These are phyloP conservation scores for Vigna radiata DNA, from an alignment of 306 rosid species.

Conservation along the genomic window DNA sequence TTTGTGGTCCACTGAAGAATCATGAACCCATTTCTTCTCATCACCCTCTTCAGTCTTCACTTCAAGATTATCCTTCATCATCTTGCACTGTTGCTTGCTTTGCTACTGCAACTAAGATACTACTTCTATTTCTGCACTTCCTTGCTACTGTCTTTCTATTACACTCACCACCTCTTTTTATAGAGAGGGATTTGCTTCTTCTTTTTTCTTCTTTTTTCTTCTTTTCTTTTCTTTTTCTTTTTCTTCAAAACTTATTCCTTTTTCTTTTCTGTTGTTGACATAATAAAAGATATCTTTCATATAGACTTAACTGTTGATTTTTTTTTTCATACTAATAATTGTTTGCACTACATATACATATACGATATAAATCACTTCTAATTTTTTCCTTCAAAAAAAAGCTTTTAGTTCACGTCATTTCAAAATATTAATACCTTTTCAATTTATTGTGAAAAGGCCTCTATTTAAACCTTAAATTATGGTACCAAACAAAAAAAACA, in stretches of 20 bases:
- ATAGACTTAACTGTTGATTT: neutral
- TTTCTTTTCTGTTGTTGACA: neutral
- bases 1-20: slow-evolving; percentile 68
- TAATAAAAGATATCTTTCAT: neutral
- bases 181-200: slow-evolving; percentile 41
- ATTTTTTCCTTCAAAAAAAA: neutral
- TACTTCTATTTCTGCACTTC: neutral
- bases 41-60: slow-evolving; percentile 30
- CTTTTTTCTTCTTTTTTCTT: neutral
- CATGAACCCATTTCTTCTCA: slow-evolving; percentile 58
- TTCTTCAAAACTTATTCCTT: neutral
- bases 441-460: neutral
- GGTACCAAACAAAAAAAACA: neutral
- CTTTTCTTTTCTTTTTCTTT: neutral
- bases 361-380: neutral
- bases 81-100: slow-evolving; percentile 21
- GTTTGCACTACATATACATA: neutral
- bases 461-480: neutral
- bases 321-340: neutral
- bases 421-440: neutral
- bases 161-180: slow-evolving; percentile 48
- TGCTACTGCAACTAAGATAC: neutral
- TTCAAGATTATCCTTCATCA: slow-evolving; percentile 45
- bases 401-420: neutral
- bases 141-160: slow-evolving; percentile 27